Evolutionary conservation across 345 rosid species (phyloP).

Genomic region (Geranium brycei): DNA sequence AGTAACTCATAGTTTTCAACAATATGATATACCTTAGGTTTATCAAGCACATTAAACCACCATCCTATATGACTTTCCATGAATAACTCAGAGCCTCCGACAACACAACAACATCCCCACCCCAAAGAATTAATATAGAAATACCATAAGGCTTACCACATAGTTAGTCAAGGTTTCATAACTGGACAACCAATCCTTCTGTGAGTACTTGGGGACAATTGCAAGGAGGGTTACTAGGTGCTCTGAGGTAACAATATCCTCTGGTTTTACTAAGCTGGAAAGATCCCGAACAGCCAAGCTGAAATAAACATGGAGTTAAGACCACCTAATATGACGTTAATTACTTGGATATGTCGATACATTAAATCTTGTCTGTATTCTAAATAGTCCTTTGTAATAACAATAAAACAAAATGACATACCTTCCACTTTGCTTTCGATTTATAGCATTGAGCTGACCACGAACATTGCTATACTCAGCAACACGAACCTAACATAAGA

Average conservation of each 20-base stretch:
- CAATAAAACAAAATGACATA: conserved; percentile 8
- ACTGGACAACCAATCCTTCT: conserved; percentile 91
- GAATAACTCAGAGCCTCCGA: no score
- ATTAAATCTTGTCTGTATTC: background rate
- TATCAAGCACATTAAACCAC: no score
- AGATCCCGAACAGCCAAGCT: conserved; percentile 99
- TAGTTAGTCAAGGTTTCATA: conserved; percentile 84
- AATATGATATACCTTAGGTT: no score
- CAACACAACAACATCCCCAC: no score
- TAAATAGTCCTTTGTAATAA: background rate
- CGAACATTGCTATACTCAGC: conserved; percentile 92
- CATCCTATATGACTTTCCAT: no score
- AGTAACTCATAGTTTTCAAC: background rate
- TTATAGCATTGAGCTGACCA: conserved; percentile 88
- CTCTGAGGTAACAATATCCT: conserved; percentile 72
- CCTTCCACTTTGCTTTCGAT: conserved; percentile 98
- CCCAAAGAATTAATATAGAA: no score
- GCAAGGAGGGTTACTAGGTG: conserved; percentile 81
- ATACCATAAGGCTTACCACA: conserved; percentile 47
- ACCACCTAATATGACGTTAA: background rate
- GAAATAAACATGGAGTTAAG: conserved; percentile 12
- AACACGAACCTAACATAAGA: conserved; percentile 62
- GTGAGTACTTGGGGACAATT: conserved; percentile 83
- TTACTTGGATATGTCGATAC: no score
- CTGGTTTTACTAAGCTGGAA: conserved; percentile 80